A percentile compares a stretch with the other conserved stretches of the same genome.
These are phyloP conservation scores for Linderina pennispora DNA, from an alignment of 192 early-diverging fungal species.

Conservation along the genomic window DNA sequence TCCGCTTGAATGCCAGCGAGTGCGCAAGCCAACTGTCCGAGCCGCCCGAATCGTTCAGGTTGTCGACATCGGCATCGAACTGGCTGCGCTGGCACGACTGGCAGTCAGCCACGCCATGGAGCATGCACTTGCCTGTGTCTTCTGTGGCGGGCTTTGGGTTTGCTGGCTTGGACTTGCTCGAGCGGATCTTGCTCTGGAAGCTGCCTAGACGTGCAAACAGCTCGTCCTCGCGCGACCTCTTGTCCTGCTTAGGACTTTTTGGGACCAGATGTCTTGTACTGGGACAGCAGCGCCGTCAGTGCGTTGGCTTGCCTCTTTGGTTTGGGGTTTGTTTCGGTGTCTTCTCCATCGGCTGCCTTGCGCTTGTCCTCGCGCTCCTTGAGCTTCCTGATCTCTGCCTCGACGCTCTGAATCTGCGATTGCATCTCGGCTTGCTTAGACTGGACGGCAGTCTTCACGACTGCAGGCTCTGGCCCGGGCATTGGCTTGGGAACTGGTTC, in stretches of 20 bases:
- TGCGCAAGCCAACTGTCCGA: constrained; percentile 90
- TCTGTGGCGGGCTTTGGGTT: constrained; percentile 4
- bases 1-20: constrained; percentile 71
- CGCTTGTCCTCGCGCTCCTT: background rate
- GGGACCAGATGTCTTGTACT: constrained; percentile 3
- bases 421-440: background rate
- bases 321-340: background rate
- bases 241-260: constrained; percentile 1
- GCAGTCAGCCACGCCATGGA: constrained; percentile 68
- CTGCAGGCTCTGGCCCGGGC: too few species aligned
- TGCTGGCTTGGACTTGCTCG: constrained; percentile 41
- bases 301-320: background rate
- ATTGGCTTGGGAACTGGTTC: too few species aligned
- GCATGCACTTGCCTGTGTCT: constrained; percentile 46
- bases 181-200: constrained; percentile 47
- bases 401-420: background rate
- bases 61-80: constrained; percentile 18
- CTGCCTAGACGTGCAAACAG: constrained; percentile 38
- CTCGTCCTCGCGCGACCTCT: constrained; percentile 36
- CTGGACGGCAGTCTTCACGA: too few species aligned
- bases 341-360: background rate
- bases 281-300: constrained; percentile 10
- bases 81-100: constrained; percentile 50
- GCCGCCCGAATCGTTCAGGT: constrained; percentile 49
- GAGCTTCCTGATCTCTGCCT: constrained; percentile 4